Base-by-base conservation (phyloP, 306 rosid genomes). In the Castanea sativa region DNA sequence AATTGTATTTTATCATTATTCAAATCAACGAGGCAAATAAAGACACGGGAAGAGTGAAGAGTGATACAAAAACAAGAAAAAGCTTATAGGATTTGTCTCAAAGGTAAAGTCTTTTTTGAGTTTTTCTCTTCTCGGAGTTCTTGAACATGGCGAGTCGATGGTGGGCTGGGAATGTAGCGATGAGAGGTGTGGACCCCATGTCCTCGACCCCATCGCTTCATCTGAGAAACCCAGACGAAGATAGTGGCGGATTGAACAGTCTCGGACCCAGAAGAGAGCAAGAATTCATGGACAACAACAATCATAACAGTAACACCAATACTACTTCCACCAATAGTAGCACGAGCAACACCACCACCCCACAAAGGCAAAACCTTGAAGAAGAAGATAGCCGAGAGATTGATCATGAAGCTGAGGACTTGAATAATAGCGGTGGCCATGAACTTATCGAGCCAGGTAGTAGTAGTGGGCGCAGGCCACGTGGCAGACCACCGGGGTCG, bases 401-500 rank as follows among this genome's bases (percentile, higher is more conserved):
- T 63, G 81, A 56, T 2, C 79, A 19, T 0, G 85, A 72, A 35
- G 77, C 13, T 0, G 91, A 88, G 25, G 84, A 80, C 61, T 61
- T 71, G 73, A 79, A 86, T 0, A 49, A 49, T 49, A 49, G 53
- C 11, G 88, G 70, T 7, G 72, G 73, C 80, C 88, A 63, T 9
- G 91, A 89, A 58, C 72, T 73, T 51, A 43, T 9, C 4, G 91
- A 89, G 73, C 94, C 92, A 0, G 85, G 88, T 3, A 85, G 85
- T 84, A 76, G 78, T 84, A 76, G 78, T 12, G 76, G 81, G 5
- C 88, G 98, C 38, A 76, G 97, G 1, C 92, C 97, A 0, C 87
- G 99, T 7, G 99, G 99, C 30, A 80, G 99, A 0, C 99, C 99
- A 0, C 91, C 92, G 0, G 99, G 99, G 0, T 95, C 99, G 0